Evolutionary conservation across 306 rosid species (phyloP).

Genomic region (Inga oerstediana): DNA sequence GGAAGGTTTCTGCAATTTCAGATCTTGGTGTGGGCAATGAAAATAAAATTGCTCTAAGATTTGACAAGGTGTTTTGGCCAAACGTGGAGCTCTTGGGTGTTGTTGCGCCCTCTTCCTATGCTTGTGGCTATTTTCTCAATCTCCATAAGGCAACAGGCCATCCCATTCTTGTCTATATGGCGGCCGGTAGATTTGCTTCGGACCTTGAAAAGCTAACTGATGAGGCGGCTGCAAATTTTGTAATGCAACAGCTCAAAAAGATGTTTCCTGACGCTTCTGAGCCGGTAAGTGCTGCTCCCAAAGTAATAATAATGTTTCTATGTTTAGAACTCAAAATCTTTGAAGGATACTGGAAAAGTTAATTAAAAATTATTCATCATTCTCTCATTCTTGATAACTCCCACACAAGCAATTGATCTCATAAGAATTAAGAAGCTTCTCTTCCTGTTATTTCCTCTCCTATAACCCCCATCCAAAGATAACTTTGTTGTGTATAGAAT

Average conservation of each 20-base stretch:
- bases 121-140: conserved; percentile 79
- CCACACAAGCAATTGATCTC: neutral
- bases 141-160: conserved; percentile 82
- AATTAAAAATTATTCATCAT: neutral
- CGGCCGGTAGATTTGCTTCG: conserved; percentile 75
- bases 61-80: conserved; percentile 74
- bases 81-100: conserved; percentile 68
- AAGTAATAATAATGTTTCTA: neutral
- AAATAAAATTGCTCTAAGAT: conserved; percentile 70
- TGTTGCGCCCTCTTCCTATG: conserved; percentile 68
- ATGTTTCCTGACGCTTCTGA: conserved; percentile 72
- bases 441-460: neutral
- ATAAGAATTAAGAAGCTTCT: neutral
- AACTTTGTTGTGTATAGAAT: conserved; percentile 1
- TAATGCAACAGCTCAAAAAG: conserved; percentile 66
- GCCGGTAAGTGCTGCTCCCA: conserved; percentile 52
- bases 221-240: conserved; percentile 51
- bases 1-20: conserved; percentile 72
- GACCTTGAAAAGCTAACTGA: conserved; percentile 65
- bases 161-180: conserved; percentile 80
- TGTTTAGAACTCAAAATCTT: neutral
- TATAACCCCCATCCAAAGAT: neutral
- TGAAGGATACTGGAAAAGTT: neutral
- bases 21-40: conserved; percentile 86
- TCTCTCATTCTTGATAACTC: neutral